A percentile compares a stretch with the other conserved stretches of the same genome.
These are phyloP conservation scores for Lachnellula occidentalis DNA, from an alignment of 2,329 filamentous ascomycete genomes.

Conservation along the genomic window DNA sequence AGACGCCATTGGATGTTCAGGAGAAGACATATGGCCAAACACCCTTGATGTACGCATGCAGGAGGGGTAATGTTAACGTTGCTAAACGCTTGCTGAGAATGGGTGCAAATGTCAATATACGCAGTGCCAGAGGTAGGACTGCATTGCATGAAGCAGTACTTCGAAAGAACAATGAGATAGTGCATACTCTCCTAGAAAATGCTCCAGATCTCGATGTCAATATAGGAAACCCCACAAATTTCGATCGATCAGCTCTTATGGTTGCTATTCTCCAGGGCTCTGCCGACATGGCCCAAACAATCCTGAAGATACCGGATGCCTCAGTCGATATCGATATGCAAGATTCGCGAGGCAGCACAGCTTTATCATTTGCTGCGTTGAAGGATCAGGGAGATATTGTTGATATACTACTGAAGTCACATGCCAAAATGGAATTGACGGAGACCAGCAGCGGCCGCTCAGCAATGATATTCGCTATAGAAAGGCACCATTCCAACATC, in stretches of 20 bases:
- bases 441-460: conserved; percentile 6
- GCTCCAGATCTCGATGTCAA: conserved; percentile 7
- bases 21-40: conserved; percentile 28
- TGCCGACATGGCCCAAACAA: conserved; percentile 3
- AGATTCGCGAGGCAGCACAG: conserved; percentile 10
- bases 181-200: conserved; percentile 7
- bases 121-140: conserved; percentile 9
- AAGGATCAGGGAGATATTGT: conserved; percentile 3
- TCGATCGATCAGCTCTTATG: conserved; percentile 12
- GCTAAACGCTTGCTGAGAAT: conserved; percentile 17
- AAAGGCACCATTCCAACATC: conserved; percentile 2
- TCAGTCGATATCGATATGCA: conserved; percentile 3
- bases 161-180: conserved; percentile 3
- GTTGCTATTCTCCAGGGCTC: conserved; percentile 1
- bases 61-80: conserved; percentile 29
- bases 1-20: not conserved
- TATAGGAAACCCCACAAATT: not conserved
- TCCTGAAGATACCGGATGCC: conserved; percentile 4
- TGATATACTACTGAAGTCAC: conserved; percentile 1
- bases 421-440: conserved; percentile 2
- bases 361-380: conserved; percentile 7
- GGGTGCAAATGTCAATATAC: conserved; percentile 9
- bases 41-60: conserved; percentile 29
- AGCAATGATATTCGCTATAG: conserved; percentile 8
- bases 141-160: conserved; percentile 14